phyloP scores from a whole-genome alignment of 768 basidiomycete genomes.

The Phlegmacium glaucopus region DNA sequence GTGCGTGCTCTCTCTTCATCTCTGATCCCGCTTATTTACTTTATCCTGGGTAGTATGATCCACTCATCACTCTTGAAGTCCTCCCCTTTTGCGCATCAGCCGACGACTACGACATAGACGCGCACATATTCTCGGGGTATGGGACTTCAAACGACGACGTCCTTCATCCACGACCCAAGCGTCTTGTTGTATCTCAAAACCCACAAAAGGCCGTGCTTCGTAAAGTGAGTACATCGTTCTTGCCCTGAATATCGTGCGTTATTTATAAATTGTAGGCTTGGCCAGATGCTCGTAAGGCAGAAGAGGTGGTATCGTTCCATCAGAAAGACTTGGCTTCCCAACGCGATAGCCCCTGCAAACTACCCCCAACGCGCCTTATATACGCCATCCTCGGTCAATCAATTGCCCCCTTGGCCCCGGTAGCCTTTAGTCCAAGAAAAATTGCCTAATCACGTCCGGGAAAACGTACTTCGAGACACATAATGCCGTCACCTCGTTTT shows the following conservation, averaged over 20 bases:
- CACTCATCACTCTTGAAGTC: background rate
- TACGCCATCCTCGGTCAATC: background rate
- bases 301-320: background rate
- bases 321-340: background rate
- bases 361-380: background rate
- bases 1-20: background rate
- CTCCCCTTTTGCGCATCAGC: background rate
- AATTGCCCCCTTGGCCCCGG: too few species aligned
- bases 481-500: background rate
- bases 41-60: background rate
- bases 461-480: background rate
- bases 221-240: background rate
- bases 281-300: background rate
- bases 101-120: constrained; percentile 1
- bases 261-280: background rate
- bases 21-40: background rate
- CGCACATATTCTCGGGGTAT: background rate
- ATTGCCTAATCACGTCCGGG: background rate
- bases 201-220: background rate
- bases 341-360: background rate
- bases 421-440: background rate
- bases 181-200: constrained; percentile 4
- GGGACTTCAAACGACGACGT: background rate
- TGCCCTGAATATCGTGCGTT: background rate
- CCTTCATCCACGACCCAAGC: background rate